phyloP scores from a whole-genome alignment of 1,284 basidiomycete genomes.

The Pseudozyma tsukubaensis region DNA sequence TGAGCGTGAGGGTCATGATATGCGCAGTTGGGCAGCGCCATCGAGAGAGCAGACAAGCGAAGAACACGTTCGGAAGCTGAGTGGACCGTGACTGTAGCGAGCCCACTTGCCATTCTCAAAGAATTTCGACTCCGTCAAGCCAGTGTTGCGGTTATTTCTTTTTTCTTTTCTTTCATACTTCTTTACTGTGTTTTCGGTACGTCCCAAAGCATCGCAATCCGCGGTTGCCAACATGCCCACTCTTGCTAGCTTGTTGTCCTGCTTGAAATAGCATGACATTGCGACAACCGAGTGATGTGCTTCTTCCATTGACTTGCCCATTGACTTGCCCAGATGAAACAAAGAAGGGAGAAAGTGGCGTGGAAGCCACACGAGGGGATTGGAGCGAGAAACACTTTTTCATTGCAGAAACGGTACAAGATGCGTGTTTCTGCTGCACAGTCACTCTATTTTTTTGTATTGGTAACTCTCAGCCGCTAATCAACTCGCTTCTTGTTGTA shows the following conservation, averaged over 20 bases:
- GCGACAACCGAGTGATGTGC: too few relatives aligned
- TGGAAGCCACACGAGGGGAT: conserved; percentile 1
- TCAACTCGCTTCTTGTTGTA: background rate
- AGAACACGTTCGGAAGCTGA: too few relatives aligned
- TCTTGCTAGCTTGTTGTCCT: too few relatives aligned
- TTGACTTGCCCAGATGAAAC: background rate
- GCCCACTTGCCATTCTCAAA: conserved; percentile 7
- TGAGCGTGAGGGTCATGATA: too few relatives aligned
- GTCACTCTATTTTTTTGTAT: conserved; percentile 14
- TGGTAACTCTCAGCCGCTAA: too few relatives aligned
- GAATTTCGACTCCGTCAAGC: too few relatives aligned
- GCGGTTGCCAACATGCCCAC: too few relatives aligned
- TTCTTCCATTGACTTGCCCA: too few relatives aligned
- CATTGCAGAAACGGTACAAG: background rate
- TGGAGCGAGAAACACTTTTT: conserved; percentile 4
- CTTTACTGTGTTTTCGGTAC: background rate
- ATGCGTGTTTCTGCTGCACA: conserved; percentile 13
- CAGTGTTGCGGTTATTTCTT: background rate
- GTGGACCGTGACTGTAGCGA: conserved; percentile 3
- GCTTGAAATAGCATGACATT: too few relatives aligned
- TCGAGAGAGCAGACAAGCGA: too few relatives aligned
- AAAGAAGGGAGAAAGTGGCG: background rate
- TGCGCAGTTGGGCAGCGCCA: too few relatives aligned
- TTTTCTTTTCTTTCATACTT: background rate
- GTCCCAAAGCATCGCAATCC: conserved; percentile 1